These are phyloP conservation scores for Phytophthora aleatoria DNA, from an alignment of 352 stramenopile genomes.

Conservation along the genomic window DNA sequence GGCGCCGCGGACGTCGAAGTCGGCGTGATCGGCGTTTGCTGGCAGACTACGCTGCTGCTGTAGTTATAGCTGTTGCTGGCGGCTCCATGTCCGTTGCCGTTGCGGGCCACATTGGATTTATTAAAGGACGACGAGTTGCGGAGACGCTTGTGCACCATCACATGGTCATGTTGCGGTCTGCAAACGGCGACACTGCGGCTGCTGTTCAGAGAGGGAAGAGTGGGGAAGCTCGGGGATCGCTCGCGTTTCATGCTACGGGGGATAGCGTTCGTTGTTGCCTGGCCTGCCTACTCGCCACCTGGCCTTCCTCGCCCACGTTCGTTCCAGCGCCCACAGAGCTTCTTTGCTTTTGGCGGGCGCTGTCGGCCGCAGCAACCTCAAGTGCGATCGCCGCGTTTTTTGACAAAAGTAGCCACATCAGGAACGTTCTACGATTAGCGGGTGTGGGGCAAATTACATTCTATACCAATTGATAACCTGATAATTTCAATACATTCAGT, in stretches of 20 bases:
- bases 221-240: slow-evolving; percentile 36
- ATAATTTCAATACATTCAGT: too few species aligned
- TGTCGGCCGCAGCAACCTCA: slow-evolving; percentile 2
- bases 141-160: slow-evolving; percentile 51
- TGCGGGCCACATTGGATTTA: slow-evolving; percentile 10
- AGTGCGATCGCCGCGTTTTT: slow-evolving; percentile 8
- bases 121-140: slow-evolving; percentile 28
- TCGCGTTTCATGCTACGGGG: slow-evolving; percentile 53
- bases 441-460: neutral
- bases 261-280: neutral
- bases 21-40: slow-evolving; percentile 19
- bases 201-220: slow-evolving; percentile 33
- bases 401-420: slow-evolving; percentile 16
- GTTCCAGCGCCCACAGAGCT: slow-evolving; percentile 5
- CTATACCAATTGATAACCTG: neutral
- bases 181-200: slow-evolving; percentile 25
- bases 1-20: slow-evolving; percentile 20
- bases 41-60: slow-evolving; percentile 3
- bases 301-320: slow-evolving; percentile 6
- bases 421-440: slow-evolving; percentile 13
- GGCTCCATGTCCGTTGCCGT: slow-evolving; percentile 8
- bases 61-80: slow-evolving; percentile 8
- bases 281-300: slow-evolving; percentile 3
- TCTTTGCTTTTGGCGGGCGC: slow-evolving; percentile 19
- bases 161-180: slow-evolving; percentile 36